A percentile compares a stretch with the other conserved stretches of the same genome.
Evolutionary conservation across 495 filamentous ascomycete genomes (phyloP).

Genomic region (Neurospora sp.): DNA sequence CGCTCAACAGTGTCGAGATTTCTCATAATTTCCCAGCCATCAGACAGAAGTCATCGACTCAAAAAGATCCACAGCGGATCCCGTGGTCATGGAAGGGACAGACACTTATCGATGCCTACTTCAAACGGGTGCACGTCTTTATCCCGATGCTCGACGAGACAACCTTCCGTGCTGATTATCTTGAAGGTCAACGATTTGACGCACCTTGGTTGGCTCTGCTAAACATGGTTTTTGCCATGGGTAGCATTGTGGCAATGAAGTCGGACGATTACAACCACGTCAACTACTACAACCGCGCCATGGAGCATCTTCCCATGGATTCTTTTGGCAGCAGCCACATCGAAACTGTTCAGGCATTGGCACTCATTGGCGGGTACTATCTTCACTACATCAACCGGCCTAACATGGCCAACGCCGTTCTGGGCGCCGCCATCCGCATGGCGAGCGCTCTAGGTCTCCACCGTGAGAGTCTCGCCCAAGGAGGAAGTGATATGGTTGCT

Average conservation of each 20-base stretch:
- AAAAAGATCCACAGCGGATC: slow-evolving; percentile 43
- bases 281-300: slow-evolving; percentile 61
- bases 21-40: slow-evolving; percentile 37
- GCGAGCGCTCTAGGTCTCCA: slow-evolving; percentile 64
- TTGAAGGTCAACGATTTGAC: slow-evolving; percentile 55
- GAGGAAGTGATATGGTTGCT: slow-evolving; percentile 41
- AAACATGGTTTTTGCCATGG: slow-evolving; percentile 74
- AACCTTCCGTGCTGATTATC: slow-evolving; percentile 61
- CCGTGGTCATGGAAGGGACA: slow-evolving; percentile 50
- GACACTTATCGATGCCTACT: slow-evolving; percentile 65
- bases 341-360: slow-evolving; percentile 60
- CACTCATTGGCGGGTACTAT: slow-evolving; percentile 66
- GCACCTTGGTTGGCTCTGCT: slow-evolving; percentile 64
- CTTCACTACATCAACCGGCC: slow-evolving; percentile 71
- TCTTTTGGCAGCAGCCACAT: slow-evolving; percentile 59
- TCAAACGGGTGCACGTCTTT: slow-evolving; percentile 63
- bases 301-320: slow-evolving; percentile 57
- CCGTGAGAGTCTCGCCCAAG: slow-evolving; percentile 52
- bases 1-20: slow-evolving; percentile 37
- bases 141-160: slow-evolving; percentile 70
- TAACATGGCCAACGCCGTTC: slow-evolving; percentile 59
- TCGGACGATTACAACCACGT: slow-evolving; percentile 62
- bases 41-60: slow-evolving; percentile 31
- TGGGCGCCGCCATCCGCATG: slow-evolving; percentile 60
- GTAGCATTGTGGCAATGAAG: slow-evolving; percentile 59